Percentiles rank a stretch among this genome's conserved stretches.
Conservation (phyloP, 2,329 filamentous ascomycete species). For the Chaetomium sp. region DNA sequence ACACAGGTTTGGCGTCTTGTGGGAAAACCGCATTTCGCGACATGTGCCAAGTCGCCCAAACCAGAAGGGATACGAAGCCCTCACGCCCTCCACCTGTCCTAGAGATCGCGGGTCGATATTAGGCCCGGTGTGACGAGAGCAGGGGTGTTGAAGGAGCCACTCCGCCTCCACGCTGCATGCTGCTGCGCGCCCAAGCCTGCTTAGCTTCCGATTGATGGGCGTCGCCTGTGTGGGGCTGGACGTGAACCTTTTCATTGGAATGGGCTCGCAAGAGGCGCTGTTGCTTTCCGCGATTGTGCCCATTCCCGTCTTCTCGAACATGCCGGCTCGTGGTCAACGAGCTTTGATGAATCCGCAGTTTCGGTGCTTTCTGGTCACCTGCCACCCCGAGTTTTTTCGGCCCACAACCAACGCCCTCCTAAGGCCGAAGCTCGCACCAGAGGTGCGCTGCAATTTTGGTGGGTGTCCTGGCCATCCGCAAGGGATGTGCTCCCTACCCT, state of each 20-base stretch:
- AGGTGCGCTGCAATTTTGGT: no score
- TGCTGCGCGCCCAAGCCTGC: slow-evolving; percentile 7
- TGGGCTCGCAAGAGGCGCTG: not conserved
- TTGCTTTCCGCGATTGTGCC: not conserved
- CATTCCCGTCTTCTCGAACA: not conserved
- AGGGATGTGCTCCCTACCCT: no score
- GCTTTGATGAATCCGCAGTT: no score
- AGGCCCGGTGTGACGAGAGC: slow-evolving; percentile 18
- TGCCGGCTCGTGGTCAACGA: no score
- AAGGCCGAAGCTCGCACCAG: no score
- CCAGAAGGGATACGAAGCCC: slow-evolving; percentile 14
- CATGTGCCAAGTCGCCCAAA: slow-evolving; percentile 6
- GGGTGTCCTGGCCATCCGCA: no score
- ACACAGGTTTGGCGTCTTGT: no score
- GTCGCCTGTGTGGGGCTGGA: not conserved
- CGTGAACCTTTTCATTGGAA: not conserved
- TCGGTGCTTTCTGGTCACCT: no score
- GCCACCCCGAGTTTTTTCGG: no score
- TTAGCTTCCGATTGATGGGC: slow-evolving; percentile 18
- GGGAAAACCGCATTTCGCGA: not conserved
- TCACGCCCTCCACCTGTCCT: slow-evolving; percentile 6
- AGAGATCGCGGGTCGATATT: slow-evolving; percentile 15
- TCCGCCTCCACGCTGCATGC: slow-evolving; percentile 4
- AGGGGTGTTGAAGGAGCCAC: not conserved
- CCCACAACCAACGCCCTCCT: no score